Percentiles rank a stretch among this genome's conserved stretches.
Conservation (phyloP, 2,329 filamentous ascomycete genomes). For the Metarhizium anisopliae region DNA sequence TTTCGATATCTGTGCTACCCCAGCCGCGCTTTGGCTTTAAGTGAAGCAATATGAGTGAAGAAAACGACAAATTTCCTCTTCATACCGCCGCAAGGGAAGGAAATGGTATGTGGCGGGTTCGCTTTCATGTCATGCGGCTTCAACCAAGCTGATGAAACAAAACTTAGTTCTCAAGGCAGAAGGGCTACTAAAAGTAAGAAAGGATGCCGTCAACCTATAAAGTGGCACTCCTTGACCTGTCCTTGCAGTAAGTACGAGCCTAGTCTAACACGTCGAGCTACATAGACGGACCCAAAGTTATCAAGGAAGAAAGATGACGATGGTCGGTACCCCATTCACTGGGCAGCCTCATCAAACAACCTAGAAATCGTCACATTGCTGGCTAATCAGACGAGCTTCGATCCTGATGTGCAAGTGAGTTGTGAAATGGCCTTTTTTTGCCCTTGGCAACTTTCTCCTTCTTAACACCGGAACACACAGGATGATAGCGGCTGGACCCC, state of each 20-base stretch:
- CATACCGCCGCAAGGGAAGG: conserved; percentile 84
- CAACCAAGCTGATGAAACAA: not conserved
- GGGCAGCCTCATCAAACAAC: conserved; percentile 81
- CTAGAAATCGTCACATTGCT: conserved; percentile 66
- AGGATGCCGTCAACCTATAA: not conserved
- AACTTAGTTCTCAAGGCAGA: conserved; percentile 10
- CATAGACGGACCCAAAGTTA: conserved; percentile 69
- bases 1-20: not conserved
- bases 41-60: conserved; percentile 20
- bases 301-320: conserved; percentile 69
- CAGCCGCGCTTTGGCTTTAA: not conserved
- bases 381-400: conserved; percentile 62
- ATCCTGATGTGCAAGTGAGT: conserved; percentile 68
- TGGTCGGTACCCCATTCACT: conserved; percentile 84
- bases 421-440: not conserved
- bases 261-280: not conserved
- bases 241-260: not conserved
- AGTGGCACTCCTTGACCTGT: not conserved
- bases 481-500: conserved; percentile 77
- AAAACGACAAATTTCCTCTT: conserved; percentile 63
- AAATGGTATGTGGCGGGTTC: conserved; percentile 47
- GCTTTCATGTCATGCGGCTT: not conserved
- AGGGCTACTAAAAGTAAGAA: conserved; percentile 10
- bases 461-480: conserved; percentile 22
- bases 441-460: not conserved